Evolutionary conservation across 495 filamentous ascomycete species (phyloP), one percentile per base, ranked within the genome.

Genomic region (Cercophora scortea): DNA sequence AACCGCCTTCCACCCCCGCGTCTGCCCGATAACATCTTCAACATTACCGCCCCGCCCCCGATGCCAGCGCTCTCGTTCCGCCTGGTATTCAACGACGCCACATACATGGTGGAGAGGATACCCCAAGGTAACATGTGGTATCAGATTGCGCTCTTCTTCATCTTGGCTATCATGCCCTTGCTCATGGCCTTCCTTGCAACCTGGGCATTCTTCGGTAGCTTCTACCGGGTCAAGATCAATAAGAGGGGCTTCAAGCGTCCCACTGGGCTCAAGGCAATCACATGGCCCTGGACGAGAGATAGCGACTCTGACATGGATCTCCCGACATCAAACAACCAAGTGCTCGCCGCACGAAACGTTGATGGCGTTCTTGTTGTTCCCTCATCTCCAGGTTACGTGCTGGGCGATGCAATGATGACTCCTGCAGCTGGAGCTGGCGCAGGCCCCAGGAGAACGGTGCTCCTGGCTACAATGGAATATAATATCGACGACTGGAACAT

Each of bases 401-500:
- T 40, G 32, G 13, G 13, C 7, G 9, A 12, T n/a, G 8, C 40
- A 8, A 12, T 33, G 3, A 19, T 35, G 15, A 32, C 36, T 7
- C 18, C n/a, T 8, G 48, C 36, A 13, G 41, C 39, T 38, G 49
- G 40, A 13, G 19, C 41, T n/a, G n/a, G 17, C 1, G 42, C 32
- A 4, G 49, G 41, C 32, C 40, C 25, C 8, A 12, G 49, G 45
- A 66, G 77, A 32, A 79, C 71, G 33, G 75, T 83, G 6, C 67
- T 85, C 16, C 76, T 84, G 40, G 81, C 81, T 7, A 86, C 82
- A 0, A 84, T 86, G 78, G 83, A 85, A 59, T 87, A 86, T 56
- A 79, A 84, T 33, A 84, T 87, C 52, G 81, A 84, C 42, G 83
- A 86, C 58, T 86, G 83, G 80, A 72, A 63, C 0, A 83, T 87